phyloP scores from a whole-genome alignment of 345 rosid species.

The Murraya koenigii region DNA sequence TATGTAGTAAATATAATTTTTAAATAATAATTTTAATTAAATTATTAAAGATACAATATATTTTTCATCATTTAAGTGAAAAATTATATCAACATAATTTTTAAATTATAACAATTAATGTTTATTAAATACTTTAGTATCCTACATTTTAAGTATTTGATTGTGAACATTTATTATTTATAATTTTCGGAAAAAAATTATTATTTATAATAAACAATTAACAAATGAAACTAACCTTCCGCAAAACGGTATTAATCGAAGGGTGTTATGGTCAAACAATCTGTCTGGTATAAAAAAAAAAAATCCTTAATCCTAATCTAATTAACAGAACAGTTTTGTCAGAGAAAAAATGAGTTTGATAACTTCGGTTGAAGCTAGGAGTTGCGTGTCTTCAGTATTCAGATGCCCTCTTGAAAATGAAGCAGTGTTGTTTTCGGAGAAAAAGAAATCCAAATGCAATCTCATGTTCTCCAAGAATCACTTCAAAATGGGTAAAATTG shows the following conservation, averaged over 20 bases:
- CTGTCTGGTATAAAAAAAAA: neutral
- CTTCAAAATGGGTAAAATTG: slow-evolving; percentile 30
- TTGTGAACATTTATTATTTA: too few species aligned
- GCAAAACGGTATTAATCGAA: neutral
- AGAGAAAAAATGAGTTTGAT: slow-evolving; percentile 32
- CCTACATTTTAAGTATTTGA: too few species aligned
- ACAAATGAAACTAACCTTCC: neutral
- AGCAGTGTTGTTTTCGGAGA: slow-evolving; percentile 7
- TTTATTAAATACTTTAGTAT: too few species aligned
- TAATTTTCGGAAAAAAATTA: too few species aligned
- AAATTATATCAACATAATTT: too few species aligned
- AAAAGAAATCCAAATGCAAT: slow-evolving; percentile 15
- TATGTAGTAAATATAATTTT: too few species aligned
- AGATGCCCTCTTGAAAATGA: slow-evolving; percentile 21
- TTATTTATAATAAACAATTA: neutral
- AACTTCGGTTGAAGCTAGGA: slow-evolving; percentile 9
- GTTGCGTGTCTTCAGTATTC: slow-evolving; percentile 28
- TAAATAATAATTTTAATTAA: too few species aligned
- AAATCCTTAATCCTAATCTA: neutral
- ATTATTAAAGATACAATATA: too few species aligned
- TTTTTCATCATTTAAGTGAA: too few species aligned
- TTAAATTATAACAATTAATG: too few species aligned
- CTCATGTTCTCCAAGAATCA: slow-evolving; percentile 19
- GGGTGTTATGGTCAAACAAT: neutral
- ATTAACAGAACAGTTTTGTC: neutral